phyloP scores from a whole-genome alignment of 805 yeast species.

The Candida succiphila region DNA sequence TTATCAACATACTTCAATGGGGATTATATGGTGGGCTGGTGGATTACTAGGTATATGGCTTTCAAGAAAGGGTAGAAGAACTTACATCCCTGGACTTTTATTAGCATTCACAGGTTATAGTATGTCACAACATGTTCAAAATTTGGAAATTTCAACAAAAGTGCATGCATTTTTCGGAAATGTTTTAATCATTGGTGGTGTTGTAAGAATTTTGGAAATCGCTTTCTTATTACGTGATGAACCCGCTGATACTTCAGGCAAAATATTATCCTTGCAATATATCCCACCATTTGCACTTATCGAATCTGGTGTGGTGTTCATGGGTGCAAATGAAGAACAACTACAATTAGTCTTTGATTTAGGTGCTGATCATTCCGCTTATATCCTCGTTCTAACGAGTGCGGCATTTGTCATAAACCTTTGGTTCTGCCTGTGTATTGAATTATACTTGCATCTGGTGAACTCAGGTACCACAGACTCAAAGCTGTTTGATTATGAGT shows the following conservation, averaged over 20 bases:
- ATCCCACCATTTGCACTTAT: conserved; percentile 76
- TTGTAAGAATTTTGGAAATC: conserved; percentile 68
- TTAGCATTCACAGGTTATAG: conserved; percentile 89
- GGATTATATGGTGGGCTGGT: conserved; percentile 93
- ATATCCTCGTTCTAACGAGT: conserved; percentile 58
- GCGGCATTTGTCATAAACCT: conserved; percentile 66
- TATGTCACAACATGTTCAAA: conserved; percentile 85
- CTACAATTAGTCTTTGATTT: conserved; percentile 56
- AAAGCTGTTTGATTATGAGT: neutral
- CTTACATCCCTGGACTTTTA: conserved; percentile 73
- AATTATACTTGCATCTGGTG: conserved; percentile 41
- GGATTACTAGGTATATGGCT: conserved; percentile 79
- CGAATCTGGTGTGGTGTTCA: conserved; percentile 71
- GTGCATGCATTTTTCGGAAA: conserved; percentile 84
- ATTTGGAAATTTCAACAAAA: conserved; percentile 66
- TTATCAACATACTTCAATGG: conserved; percentile 94
- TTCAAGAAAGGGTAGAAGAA: conserved; percentile 56
- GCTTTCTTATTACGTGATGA: conserved; percentile 64
- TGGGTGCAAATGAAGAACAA: conserved; percentile 93
- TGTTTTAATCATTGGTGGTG: conserved; percentile 71
- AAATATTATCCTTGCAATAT: conserved; percentile 67
- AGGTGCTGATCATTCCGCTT: conserved; percentile 81
- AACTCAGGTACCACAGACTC: conserved; percentile 13
- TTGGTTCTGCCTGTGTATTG: conserved; percentile 53
- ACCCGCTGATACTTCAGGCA: conserved; percentile 26